Evolutionary conservation across 768 basidiomycete species (phyloP).

Genomic region (Tephrocybe sp.): DNA sequence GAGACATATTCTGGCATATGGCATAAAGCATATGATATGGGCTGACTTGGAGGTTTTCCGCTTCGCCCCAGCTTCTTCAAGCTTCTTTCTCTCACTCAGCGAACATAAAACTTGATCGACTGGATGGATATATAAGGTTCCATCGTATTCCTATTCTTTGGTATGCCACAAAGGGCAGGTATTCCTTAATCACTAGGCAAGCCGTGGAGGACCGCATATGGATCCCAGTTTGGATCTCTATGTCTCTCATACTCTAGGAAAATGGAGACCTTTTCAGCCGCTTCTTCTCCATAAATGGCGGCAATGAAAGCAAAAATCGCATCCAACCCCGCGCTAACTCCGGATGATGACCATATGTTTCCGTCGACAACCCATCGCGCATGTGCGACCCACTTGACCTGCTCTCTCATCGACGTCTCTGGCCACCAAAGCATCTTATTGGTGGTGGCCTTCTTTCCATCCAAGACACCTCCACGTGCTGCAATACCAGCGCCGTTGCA

Average conservation of each 20-base stretch:
- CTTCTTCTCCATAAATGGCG: constrained; percentile 33
- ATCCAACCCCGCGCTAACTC: constrained; percentile 44
- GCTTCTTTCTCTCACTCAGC: no score
- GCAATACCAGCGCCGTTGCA: constrained; percentile 41
- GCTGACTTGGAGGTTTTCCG: no score
- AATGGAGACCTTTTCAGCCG: constrained; percentile 29
- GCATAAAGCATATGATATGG: no score
- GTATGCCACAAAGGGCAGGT: no score
- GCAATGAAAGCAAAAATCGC: constrained; percentile 35
- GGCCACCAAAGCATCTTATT: constrained; percentile 36
- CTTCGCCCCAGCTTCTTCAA: no score
- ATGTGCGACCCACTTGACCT: constrained; percentile 40
- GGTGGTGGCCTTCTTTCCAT: constrained; percentile 43
- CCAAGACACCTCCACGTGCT: constrained; percentile 39
- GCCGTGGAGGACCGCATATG: constrained; percentile 33
- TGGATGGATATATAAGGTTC: no score
- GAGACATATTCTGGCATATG: no score
- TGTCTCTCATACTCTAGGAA: constrained; percentile 26
- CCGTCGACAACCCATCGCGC: constrained; percentile 49
- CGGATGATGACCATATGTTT: constrained; percentile 48
- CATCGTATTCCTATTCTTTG: no score
- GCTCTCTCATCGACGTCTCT: constrained; percentile 23
- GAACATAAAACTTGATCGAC: no score
- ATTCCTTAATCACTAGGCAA: no score
- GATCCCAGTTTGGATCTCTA: constrained; percentile 27